Evolutionary conservation across 768 basidiomycete species (phyloP).

Genomic region (Tylopilus cervinicoccineus): DNA sequence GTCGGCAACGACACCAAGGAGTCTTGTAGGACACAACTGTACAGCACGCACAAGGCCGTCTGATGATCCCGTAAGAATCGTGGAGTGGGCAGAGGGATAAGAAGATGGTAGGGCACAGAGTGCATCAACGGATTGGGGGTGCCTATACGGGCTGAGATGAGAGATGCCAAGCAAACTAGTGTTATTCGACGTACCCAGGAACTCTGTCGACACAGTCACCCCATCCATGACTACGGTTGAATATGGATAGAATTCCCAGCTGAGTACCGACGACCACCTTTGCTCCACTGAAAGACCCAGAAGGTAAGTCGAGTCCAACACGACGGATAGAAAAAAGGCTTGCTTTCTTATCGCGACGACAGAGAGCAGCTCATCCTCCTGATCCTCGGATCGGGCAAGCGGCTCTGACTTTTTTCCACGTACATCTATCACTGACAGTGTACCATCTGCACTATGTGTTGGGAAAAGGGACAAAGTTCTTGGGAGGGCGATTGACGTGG

Average conservation of each 20-base stretch:
- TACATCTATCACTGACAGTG: constrained; percentile 88
- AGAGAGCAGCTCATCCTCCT: constrained; percentile 91
- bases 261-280: constrained; percentile 90
- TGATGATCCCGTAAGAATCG: constrained; percentile 85
- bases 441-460: constrained; percentile 77
- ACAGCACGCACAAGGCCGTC: constrained; percentile 89
- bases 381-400: constrained; percentile 86
- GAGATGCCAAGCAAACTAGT: background rate
- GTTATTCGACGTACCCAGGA: constrained; percentile 57
- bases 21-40: constrained; percentile 82
- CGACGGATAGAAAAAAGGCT: constrained; percentile 15
- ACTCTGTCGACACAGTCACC: constrained; percentile 89
- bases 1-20: constrained; percentile 86
- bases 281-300: constrained; percentile 43
- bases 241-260: constrained; percentile 83
- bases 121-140: constrained; percentile 88
- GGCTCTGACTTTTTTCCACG: constrained; percentile 77
- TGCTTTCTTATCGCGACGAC: constrained; percentile 82
- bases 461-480: background rate
- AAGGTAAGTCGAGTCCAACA: background rate
- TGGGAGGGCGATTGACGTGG: background rate
- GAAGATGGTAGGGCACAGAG: constrained; percentile 67
- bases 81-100: constrained; percentile 58
- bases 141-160: constrained; percentile 44
- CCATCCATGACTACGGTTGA: constrained; percentile 85